Percentiles rank a stretch among this genome's conserved stretches.
Evolutionary conservation across 495 filamentous ascomycete genomes (phyloP).

Genomic region (Penicillium argentinense): DNA sequence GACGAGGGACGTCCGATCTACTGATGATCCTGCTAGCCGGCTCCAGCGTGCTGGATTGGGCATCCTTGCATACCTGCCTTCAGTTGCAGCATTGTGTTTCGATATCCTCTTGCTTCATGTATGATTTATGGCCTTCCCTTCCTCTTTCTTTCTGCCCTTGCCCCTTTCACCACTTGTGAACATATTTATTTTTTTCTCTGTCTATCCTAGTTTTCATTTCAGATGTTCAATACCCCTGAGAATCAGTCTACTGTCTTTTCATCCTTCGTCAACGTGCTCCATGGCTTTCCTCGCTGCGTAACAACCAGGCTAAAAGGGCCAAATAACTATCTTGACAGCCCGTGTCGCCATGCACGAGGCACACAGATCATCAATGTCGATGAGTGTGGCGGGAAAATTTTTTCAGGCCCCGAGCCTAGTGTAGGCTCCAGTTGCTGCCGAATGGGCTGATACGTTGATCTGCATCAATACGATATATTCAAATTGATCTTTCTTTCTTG

Average conservation of each 20-base stretch:
- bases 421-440: no score
- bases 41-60: background rate
- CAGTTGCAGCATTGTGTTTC: constrained; percentile 7
- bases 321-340: constrained; percentile 1
- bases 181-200: background rate
- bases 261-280: background rate
- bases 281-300: background rate
- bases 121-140: constrained; percentile 13
- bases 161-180: background rate
- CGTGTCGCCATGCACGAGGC: background rate
- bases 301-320: background rate
- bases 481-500: no score
- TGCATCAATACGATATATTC: no score
- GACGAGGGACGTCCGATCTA: constrained; percentile 67
- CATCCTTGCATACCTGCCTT: constrained; percentile 11
- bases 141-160: background rate
- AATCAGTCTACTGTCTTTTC: background rate
- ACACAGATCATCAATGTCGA: background rate
- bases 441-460: no score
- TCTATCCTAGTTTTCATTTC: background rate
- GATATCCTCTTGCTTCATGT: constrained; percentile 19
- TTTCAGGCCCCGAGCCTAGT: no score
- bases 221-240: constrained; percentile 9
- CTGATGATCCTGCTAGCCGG: constrained; percentile 30
- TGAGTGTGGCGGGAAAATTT: background rate